phyloP scores from a whole-genome alignment of 2,329 filamentous ascomycete genomes.

The Cryphonectria parasitica region DNA sequence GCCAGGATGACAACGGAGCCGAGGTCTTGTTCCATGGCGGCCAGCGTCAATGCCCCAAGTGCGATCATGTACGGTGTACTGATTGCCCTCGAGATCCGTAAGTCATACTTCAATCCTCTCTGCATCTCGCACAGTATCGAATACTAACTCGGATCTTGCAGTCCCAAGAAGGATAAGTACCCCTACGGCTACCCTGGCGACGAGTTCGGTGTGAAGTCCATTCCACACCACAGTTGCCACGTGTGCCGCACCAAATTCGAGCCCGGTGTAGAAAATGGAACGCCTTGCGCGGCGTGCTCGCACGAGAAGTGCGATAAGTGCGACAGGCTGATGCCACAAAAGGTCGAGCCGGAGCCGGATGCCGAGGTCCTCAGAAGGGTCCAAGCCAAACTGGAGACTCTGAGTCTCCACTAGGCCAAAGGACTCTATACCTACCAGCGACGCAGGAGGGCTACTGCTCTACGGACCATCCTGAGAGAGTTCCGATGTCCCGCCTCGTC shows the following conservation, averaged over 20 bases:
- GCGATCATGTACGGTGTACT: constrained; percentile 75
- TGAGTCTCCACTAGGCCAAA: constrained; percentile 40
- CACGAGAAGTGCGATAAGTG: constrained; percentile 65
- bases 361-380: constrained; percentile 62
- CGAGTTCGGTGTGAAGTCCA: constrained; percentile 55
- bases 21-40: constrained; percentile 61
- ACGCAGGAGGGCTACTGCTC: background rate
- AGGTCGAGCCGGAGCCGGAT: constrained; percentile 64
- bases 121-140: background rate
- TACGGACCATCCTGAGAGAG: background rate
- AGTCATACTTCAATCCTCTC: constrained; percentile 42
- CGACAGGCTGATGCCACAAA: constrained; percentile 60
- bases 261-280: constrained; percentile 52
- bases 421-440: background rate
- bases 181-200: constrained; percentile 73
- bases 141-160: constrained; percentile 38
- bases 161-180: constrained; percentile 70
- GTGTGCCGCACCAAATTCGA: constrained; percentile 65
- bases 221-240: constrained; percentile 63
- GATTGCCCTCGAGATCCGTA: constrained; percentile 82
- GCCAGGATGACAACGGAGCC: constrained; percentile 40
- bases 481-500: background rate
- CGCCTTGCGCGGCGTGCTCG: constrained; percentile 62
- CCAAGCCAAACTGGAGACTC: constrained; percentile 55
- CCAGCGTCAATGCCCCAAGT: constrained; percentile 67